Evolutionary conservation across 73 alveolate species (phyloP), one percentile per base, ranked within the genome.

Genomic region (Blepharisma japonicum): DNA sequence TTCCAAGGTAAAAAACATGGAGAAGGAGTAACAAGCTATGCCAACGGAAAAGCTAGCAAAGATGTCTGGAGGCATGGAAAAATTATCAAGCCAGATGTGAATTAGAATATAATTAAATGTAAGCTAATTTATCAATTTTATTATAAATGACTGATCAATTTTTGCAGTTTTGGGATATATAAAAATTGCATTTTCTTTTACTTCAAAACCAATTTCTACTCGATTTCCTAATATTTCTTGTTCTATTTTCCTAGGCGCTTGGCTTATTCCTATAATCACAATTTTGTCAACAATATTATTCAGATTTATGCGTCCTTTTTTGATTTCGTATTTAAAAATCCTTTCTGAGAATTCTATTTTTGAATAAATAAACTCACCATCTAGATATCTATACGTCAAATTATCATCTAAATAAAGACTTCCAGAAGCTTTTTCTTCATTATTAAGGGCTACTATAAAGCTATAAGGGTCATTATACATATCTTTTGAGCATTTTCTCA

Each of bases 391-490:
- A 27, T 82, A 86, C 25, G 85, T 83, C 48, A 71, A 82, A 55
- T 55, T 82, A 81, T 86, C 94, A 82, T 86, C 94, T 82, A 82
- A 70, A 82, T 79, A 86, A 50, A 86, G 70, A 45, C 77, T 83
- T 48, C 94, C 94, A 74, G 72, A 53, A 18, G 94, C 85, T 51
- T 50, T 42, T 61, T 77, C 81, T 21, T 82, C 80, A 27, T 25
- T 21, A 81, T 86, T 56, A 53, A 86, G 79, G 11, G 91, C 78
- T 11, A 86, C 78, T 54, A 82, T 74, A 20, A 86, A 51, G 55
- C 86, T 77, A 74, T 83, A 91, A 55, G 95, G 95, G 77, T 91
- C 97, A 49, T 82, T 91, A 56, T 87, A 71, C 90, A 85, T 85
- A 72, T 74, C 55, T 55, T 61, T 55, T 21, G 89, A 32, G 82